Conservation (phyloP, 2,329 filamentous ascomycete species). For the Fusarium scirpi region DNA sequence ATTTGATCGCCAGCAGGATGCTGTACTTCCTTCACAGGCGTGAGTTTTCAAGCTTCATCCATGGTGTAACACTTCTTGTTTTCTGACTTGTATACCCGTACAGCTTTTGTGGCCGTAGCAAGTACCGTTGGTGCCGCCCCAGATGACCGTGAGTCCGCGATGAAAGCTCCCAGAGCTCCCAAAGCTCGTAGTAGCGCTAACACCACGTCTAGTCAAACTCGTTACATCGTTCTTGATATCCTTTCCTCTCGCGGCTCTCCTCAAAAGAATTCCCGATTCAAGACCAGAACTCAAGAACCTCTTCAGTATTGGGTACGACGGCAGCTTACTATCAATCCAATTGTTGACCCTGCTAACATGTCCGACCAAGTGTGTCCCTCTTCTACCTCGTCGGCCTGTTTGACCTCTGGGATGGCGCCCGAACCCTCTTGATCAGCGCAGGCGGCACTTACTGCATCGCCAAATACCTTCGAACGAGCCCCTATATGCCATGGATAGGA, state of each 20-base stretch:
- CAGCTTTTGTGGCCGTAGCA: slow-evolving; percentile 54
- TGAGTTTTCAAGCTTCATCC: slow-evolving; percentile 19
- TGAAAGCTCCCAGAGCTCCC: slow-evolving; percentile 1
- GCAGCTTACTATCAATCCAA: not conserved
- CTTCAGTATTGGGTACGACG: slow-evolving; percentile 79
- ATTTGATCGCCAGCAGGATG: slow-evolving; percentile 26
- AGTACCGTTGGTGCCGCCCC: slow-evolving; percentile 51
- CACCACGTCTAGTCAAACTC: slow-evolving; percentile 79
- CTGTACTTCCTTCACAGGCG: slow-evolving; percentile 38
- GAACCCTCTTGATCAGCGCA: slow-evolving; percentile 83
- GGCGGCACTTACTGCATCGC: slow-evolving; percentile 86
- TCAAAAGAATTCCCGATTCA: slow-evolving; percentile 90
- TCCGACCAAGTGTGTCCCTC: slow-evolving; percentile 71
- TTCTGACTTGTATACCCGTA: slow-evolving; percentile 23
- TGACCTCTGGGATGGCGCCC: slow-evolving; percentile 87
- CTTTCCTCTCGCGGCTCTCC: slow-evolving; percentile 86
- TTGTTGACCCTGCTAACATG: slow-evolving; percentile 7
- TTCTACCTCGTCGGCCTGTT: slow-evolving; percentile 97
- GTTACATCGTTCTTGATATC: slow-evolving; percentile 91
- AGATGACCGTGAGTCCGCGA: slow-evolving; percentile 53
- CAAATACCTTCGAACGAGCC: slow-evolving; percentile 79
- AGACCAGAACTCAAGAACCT: slow-evolving; percentile 87
- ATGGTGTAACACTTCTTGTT: not conserved
- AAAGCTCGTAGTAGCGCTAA: slow-evolving; percentile 26
- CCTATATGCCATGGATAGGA: slow-evolving; percentile 97